Evolutionary conservation across 345 rosid species (phyloP), one percentile per base, ranked within the genome.

Genomic region (Populus ilicifolia): DNA sequence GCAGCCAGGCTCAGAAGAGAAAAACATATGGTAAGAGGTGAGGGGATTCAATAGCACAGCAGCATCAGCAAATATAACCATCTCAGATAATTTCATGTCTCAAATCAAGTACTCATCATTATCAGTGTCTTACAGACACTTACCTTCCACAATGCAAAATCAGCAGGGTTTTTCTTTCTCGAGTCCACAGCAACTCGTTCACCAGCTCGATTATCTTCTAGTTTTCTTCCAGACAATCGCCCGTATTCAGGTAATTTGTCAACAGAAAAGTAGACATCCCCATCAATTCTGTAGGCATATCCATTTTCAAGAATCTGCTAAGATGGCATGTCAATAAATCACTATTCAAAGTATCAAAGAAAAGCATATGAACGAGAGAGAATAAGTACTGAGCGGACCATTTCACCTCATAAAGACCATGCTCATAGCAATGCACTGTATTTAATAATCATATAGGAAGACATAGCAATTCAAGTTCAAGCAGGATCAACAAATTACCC

Each of bases 61-160:
- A n/a, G 43, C 52, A 38, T 14, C 54, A 36, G 23, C 43, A 25
- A 50, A 68, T 36, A 13, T 29, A 21, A 23, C 54, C 67, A 52
- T 25, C 73, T 76, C 38, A 29, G 29, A 36, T 50, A 52, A 67
- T 67, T 12, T 33, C 12, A 29, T 33, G 23, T 48, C 27, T 56
- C 61, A 44, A 56, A 61, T 50, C 65, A 36, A 80, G 25, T 63
- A 59, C n/a, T 18, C 56, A 48, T 30, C 62, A 59, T 56, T 36
- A 56, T 25, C 46, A 64, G 39, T 8, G 17, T 35, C 54, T 29
- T 13, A 25, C 29, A 38, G 66, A 50, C 2, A 64, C 54, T 79
- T 85, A 89, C 99, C 88, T 95, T 95, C 99, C 99, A 95, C 62
- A 95, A 84, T 77, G 97, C 97, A 85, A 95, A 95, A 85, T 95